Percentiles rank a stretch among this genome's conserved stretches.
Conservation (phyloP, 768 basidiomycete species). For the Lepiota venenata region DNA sequence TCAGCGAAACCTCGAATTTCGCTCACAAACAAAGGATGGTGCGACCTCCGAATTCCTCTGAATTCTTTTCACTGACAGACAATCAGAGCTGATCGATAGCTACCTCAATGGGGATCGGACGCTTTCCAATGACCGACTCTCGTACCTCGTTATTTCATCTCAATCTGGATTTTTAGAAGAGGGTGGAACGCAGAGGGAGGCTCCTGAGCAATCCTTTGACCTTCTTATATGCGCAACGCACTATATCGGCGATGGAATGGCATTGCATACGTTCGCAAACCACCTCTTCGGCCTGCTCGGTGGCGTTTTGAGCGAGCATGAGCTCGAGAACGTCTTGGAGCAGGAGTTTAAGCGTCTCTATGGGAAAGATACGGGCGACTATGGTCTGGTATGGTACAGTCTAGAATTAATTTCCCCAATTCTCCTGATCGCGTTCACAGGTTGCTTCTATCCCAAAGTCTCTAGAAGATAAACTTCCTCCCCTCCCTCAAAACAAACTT, state of each 20-base stretch:
- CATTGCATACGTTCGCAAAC: constrained; percentile 77
- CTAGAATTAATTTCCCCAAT: neutral
- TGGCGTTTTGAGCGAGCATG: constrained; percentile 21
- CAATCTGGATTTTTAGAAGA: neutral
- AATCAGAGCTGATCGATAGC: constrained; percentile 53
- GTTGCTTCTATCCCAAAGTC: constrained; percentile 26
- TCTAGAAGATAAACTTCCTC: constrained; percentile 49
- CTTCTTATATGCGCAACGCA: constrained; percentile 76
- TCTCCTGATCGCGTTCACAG: constrained; percentile 5
- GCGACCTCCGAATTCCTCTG: constrained; percentile 11
- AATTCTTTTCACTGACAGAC: neutral
- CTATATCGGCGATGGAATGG: constrained; percentile 86
- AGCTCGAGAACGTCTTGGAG: constrained; percentile 26
- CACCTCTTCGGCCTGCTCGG: constrained; percentile 67
- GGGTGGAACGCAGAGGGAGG: constrained; percentile 8
- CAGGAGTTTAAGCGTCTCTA: constrained; percentile 30
- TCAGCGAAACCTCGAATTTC: constrained; percentile 45
- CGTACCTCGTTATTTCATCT: constrained; percentile 53
- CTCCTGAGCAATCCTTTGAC: constrained; percentile 40
- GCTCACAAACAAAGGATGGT: constrained; percentile 54
- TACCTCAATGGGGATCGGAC: constrained; percentile 81
- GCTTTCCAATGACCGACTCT: constrained; percentile 62
- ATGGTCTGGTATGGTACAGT: neutral
- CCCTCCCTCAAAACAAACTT: constrained; percentile 30
- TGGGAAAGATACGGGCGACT: constrained; percentile 8